These are phyloP conservation scores for Blastobotrys petasosporus DNA, from an alignment of 1,139 yeast genomes.

Conservation along the genomic window DNA sequence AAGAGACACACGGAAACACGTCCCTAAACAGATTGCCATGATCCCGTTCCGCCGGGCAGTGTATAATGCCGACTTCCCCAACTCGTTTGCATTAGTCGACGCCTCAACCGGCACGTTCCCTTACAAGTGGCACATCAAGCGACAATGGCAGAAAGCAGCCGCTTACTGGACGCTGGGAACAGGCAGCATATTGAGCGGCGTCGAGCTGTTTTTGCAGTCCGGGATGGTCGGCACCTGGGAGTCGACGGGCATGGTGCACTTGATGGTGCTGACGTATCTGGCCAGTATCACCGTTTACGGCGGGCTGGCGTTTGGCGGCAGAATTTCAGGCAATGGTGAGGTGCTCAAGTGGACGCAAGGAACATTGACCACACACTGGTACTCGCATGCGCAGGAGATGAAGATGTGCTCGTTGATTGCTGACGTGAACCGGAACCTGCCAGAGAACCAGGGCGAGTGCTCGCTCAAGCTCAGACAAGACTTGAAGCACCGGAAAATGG, in stretches of 20 bases:
- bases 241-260: slow-evolving; percentile 39
- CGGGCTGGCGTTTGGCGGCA: slow-evolving; percentile 50
- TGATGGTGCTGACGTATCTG: slow-evolving; percentile 59
- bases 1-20: slow-evolving; percentile 18
- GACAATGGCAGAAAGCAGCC: slow-evolving; percentile 23
- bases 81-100: slow-evolving; percentile 55
- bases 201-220: slow-evolving; percentile 29
- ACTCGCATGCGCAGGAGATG: slow-evolving; percentile 61
- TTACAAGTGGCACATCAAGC: slow-evolving; percentile 17
- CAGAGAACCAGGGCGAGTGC: slow-evolving; percentile 37
- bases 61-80: slow-evolving; percentile 52
- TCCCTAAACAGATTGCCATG: slow-evolving; percentile 46
- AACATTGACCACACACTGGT: slow-evolving; percentile 61
- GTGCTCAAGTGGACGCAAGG: slow-evolving; percentile 59
- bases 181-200: slow-evolving; percentile 31
- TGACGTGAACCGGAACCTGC: slow-evolving; percentile 49
- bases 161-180: slow-evolving; percentile 34
- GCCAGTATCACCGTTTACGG: slow-evolving; percentile 51
- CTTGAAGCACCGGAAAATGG: slow-evolving; percentile 26
- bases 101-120: slow-evolving; percentile 51
- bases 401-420: slow-evolving; percentile 59
- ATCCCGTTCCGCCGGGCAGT: slow-evolving; percentile 58
- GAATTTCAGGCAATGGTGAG: slow-evolving; percentile 56
- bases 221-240: slow-evolving; percentile 40
- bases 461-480: slow-evolving; percentile 31